These are phyloP conservation scores for Kurtzmaniella natalensis DNA, from an alignment of 1,139 yeast species.

Conservation along the genomic window DNA sequence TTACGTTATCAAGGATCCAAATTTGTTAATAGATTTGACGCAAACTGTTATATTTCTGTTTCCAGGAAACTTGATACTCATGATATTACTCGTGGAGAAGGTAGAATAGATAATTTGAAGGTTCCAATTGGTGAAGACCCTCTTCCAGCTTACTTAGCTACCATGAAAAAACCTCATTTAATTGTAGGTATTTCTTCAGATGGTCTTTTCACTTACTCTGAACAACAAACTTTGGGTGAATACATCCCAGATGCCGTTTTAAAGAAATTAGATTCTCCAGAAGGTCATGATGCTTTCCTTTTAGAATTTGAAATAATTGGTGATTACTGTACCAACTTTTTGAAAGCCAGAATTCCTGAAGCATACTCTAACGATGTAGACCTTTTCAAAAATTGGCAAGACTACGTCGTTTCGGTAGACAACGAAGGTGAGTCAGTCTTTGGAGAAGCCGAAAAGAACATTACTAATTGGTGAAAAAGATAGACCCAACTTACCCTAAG, in stretches of 20 bases:
- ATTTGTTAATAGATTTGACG: constrained; percentile 86
- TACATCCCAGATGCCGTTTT: constrained; percentile 66
- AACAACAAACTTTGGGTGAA: constrained; percentile 79
- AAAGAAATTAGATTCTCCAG: constrained; percentile 81
- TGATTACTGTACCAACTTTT: constrained; percentile 61
- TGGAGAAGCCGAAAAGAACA: constrained; percentile 87
- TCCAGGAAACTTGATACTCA: constrained; percentile 93
- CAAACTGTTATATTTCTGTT: constrained; percentile 91
- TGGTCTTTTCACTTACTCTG: constrained; percentile 87
- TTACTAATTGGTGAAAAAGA: constrained; percentile 72
- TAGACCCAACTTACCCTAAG: too few relatives aligned
- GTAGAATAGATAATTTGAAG: constrained; percentile 37
- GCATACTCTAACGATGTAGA: constrained; percentile 49
- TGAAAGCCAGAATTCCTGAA: constrained; percentile 53
- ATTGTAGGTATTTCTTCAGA: constrained; percentile 89
- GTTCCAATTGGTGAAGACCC: constrained; percentile 27
- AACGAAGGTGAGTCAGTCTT: constrained; percentile 71
- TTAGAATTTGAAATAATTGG: constrained; percentile 85
- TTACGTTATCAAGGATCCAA: constrained; percentile 90
- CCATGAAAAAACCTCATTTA: constrained; percentile 68
- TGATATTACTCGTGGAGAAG: constrained; percentile 72
- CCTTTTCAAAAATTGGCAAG: constrained; percentile 51
- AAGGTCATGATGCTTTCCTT: constrained; percentile 96
- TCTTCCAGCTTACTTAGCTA: constrained; percentile 39
- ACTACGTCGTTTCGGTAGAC: constrained; percentile 31